Evolutionary conservation across 345 rosid species (phyloP).

Genomic region (Aquilaria malaccensis): DNA sequence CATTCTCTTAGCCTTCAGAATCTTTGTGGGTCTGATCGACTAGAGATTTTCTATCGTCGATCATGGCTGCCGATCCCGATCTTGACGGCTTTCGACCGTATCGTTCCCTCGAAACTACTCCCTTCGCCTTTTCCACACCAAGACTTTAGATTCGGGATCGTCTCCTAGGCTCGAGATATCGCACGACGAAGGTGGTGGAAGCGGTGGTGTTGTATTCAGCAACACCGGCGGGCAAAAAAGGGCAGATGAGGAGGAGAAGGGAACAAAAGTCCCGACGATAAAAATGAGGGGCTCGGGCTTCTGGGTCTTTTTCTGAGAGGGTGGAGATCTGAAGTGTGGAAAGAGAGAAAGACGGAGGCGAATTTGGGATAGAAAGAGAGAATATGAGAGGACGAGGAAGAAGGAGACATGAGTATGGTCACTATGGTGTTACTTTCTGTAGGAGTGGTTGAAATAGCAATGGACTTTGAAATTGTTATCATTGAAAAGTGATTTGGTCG

Average conservation of each 20-base stretch:
- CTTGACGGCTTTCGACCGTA: not conserved
- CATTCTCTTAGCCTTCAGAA: too few relatives aligned
- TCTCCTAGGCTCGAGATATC: conserved; percentile 13
- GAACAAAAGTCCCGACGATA: too few relatives aligned
- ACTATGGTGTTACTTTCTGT: too few relatives aligned
- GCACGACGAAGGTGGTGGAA: conserved; percentile 31
- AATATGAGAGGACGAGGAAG: too few relatives aligned
- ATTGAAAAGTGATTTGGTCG: too few relatives aligned
- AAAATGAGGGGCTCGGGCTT: conserved; percentile 32
- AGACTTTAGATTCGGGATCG: conserved; percentile 10
- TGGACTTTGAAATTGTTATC: too few relatives aligned
- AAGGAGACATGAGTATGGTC: too few relatives aligned
- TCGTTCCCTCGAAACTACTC: conserved; percentile 22
- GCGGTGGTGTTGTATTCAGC: conserved; percentile 30
- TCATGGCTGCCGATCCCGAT: conserved; percentile 15
- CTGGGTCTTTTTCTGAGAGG: conserved; percentile 63
- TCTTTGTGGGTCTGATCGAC: too few relatives aligned
- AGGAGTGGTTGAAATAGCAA: too few relatives aligned
- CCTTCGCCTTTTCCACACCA: conserved; percentile 18
- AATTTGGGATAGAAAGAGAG: too few relatives aligned
- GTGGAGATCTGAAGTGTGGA: conserved; percentile 33
- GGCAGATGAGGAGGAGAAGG: conserved; percentile 8
- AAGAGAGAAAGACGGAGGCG: too few relatives aligned
- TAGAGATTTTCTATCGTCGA: not conserved
- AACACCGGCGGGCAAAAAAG: conserved; percentile 22